phyloP scores from a whole-genome alignment of 805 yeast genomes.

The Saccharomycopsis sp. region DNA sequence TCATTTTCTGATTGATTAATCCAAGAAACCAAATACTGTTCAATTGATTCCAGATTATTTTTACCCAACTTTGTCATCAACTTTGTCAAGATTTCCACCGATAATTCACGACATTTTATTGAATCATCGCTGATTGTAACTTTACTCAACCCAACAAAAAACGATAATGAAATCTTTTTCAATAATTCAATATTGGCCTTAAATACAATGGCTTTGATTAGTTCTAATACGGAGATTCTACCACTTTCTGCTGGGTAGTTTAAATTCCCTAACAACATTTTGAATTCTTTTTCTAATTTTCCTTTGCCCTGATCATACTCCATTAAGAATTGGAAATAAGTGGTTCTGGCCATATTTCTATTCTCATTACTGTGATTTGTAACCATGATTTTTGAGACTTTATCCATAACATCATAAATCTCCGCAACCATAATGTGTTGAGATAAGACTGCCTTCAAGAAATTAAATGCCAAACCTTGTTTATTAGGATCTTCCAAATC shows the following conservation, averaged over 20 bases:
- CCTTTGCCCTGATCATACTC: slow-evolving; percentile 92
- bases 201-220: slow-evolving; percentile 57
- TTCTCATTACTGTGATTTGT: slow-evolving; percentile 78
- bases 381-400: slow-evolving; percentile 73
- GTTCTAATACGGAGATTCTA: slow-evolving; percentile 82
- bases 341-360: slow-evolving; percentile 74
- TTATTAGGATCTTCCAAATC: slow-evolving; percentile 84
- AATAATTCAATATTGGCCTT: slow-evolving; percentile 55
- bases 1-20: slow-evolving; percentile 41
- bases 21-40: slow-evolving; percentile 49
- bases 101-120: slow-evolving; percentile 75
- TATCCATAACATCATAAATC: slow-evolving; percentile 79
- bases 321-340: slow-evolving; percentile 77
- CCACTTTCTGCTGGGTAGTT: slow-evolving; percentile 81
- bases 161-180: slow-evolving; percentile 55
- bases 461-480: slow-evolving; percentile 82
- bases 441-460: slow-evolving; percentile 66
- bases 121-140: slow-evolving; percentile 71
- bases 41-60: slow-evolving; percentile 30
- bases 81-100: slow-evolving; percentile 46
- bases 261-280: slow-evolving; percentile 68
- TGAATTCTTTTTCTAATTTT: slow-evolving; percentile 71
- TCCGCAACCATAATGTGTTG: slow-evolving; percentile 75
- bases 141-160: slow-evolving; percentile 74
- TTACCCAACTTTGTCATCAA: slow-evolving; percentile 43